phyloP scores from a whole-genome alignment of 768 basidiomycete species.

The Boletellus ananas region DNA sequence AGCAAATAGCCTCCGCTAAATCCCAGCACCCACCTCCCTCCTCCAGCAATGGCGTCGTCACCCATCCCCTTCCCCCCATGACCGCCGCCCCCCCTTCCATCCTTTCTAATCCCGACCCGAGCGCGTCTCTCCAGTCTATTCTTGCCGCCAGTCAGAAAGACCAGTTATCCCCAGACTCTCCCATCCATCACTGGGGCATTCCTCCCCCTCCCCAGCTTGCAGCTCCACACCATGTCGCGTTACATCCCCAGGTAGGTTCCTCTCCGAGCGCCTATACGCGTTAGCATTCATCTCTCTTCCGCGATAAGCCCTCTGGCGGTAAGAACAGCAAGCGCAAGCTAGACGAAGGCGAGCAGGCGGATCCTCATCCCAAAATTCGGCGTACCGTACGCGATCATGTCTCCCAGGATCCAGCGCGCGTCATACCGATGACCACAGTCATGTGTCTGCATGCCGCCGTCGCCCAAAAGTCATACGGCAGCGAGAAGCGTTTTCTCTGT shows the following conservation, averaged over 20 bases:
- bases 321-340: constrained; percentile 71
- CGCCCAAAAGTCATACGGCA: constrained; percentile 94
- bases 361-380: constrained; percentile 73
- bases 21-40: constrained; percentile 15
- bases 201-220: constrained; percentile 31
- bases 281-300: constrained; percentile 18
- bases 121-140: constrained; percentile 40
- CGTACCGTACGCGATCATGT: constrained; percentile 82
- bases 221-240: constrained; percentile 25
- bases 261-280: constrained; percentile 29
- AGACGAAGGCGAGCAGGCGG: constrained; percentile 56
- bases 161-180: constrained; percentile 24
- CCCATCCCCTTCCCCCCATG: constrained; percentile 30
- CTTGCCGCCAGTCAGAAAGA: constrained; percentile 34
- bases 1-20: constrained; percentile 31
- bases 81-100: constrained; percentile 30
- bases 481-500: constrained; percentile 91
- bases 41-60: constrained; percentile 24
- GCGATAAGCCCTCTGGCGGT: constrained; percentile 28
- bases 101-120: constrained; percentile 36
- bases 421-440: constrained; percentile 87
- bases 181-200: constrained; percentile 39
- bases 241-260: constrained; percentile 39
- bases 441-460: constrained; percentile 89
- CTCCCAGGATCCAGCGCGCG: constrained; percentile 67